Conservation (phyloP, 2,329 filamentous ascomycete genomes). For the Chaetomium sp. region DNA sequence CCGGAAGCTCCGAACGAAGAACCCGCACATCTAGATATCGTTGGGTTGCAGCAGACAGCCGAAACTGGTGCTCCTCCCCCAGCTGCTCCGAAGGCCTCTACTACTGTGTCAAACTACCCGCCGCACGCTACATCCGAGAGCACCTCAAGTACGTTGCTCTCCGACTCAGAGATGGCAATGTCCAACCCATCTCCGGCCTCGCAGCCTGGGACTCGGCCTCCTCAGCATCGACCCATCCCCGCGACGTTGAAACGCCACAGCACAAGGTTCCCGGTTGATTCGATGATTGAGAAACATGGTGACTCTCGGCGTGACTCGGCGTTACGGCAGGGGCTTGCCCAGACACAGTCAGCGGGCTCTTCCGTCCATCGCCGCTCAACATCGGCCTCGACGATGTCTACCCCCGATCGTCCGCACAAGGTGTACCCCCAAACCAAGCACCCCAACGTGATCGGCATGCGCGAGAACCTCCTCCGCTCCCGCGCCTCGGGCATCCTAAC, state of each 20-base stretch:
- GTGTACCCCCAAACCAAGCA: constrained; percentile 42
- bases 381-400: constrained; percentile 26
- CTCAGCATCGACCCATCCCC: constrained; percentile 32
- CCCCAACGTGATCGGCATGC: constrained; percentile 58
- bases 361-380: constrained; percentile 29
- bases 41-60: constrained; percentile 66
- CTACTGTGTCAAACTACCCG: constrained; percentile 37
- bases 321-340: neutral
- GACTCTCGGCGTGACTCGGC: constrained; percentile 17
- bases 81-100: constrained; percentile 38
- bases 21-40: constrained; percentile 63
- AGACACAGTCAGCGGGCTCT: constrained; percentile 19
- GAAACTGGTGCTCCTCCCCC: constrained; percentile 51
- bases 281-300: constrained; percentile 50
- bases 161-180: constrained; percentile 15
- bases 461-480: constrained; percentile 56
- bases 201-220: constrained; percentile 14
- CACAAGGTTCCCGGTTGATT: constrained; percentile 36
- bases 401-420: constrained; percentile 38
- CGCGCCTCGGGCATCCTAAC: constrained; percentile 49
- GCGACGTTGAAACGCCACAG: constrained; percentile 29
- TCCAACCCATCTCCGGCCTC: constrained; percentile 8
- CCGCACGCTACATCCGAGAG: constrained; percentile 27
- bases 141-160: constrained; percentile 36
- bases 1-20: constrained; percentile 49